These are phyloP conservation scores for Solanum boliviense DNA, from an alignment of 257 asterid species.

Conservation along the genomic window DNA sequence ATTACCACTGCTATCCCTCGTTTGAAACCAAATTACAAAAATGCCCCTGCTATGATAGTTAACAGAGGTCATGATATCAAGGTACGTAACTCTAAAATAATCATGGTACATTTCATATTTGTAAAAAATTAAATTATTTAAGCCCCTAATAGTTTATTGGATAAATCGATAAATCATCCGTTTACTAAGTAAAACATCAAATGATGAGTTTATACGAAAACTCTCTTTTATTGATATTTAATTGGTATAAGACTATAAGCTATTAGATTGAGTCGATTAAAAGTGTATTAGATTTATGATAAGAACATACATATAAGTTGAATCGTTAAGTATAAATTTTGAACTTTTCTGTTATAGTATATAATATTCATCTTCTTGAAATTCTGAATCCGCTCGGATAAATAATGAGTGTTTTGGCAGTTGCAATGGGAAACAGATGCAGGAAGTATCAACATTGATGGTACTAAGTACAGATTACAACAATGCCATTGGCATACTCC, in stretches of 20 bases:
- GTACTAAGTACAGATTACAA: conserved; percentile 22
- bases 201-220: no score
- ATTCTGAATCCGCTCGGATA: background rate
- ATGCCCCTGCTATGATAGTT: conserved; percentile 35
- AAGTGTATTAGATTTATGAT: background rate
- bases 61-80: conserved; percentile 62
- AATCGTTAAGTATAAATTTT: background rate
- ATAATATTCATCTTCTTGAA: background rate
- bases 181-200: no score
- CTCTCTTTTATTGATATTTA: no score
- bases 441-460: conserved; percentile 33
- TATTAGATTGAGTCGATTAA: background rate
- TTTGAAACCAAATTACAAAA: conserved; percentile 27
- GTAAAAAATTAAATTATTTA: background rate
- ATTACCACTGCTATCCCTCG: conserved; percentile 7
- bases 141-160: background rate
- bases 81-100: conserved; percentile 13
- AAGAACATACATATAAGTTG: background rate
- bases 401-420: conserved; percentile 14
- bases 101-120: background rate
- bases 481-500: conserved; percentile 87
- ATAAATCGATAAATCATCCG: no score
- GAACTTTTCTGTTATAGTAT: background rate
- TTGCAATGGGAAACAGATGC: conserved; percentile 60
- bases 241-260: background rate